A percentile compares a stretch with the other conserved stretches of the same genome.
These are phyloP conservation scores for Hypoxylon intermedium DNA, from an alignment of 495 filamentous ascomycete genomes.

Conservation along the genomic window DNA sequence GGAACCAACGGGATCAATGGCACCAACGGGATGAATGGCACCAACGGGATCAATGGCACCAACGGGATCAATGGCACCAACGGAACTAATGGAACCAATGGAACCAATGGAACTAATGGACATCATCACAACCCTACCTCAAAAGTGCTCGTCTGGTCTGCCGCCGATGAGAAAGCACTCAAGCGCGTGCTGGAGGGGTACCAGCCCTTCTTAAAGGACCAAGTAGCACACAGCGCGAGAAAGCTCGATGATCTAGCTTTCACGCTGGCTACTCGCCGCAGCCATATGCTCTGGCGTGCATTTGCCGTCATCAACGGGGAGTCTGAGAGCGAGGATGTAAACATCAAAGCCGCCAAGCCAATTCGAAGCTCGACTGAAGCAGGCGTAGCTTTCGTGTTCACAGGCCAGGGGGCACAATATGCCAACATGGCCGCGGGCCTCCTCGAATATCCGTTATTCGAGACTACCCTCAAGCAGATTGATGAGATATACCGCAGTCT, in stretches of 20 bases:
- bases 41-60: constrained; percentile 10
- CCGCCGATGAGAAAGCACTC: constrained; percentile 40
- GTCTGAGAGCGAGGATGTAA: constrained; percentile 1
- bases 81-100: constrained; percentile 9
- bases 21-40: neutral
- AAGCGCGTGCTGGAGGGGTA: constrained; percentile 29
- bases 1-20: constrained; percentile 9
- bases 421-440: constrained; percentile 57
- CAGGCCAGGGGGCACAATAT: constrained; percentile 57
- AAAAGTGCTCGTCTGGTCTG: constrained; percentile 41
- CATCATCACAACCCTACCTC: neutral
- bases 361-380: constrained; percentile 22
- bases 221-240: neutral
- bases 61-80: neutral
- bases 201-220: constrained; percentile 13
- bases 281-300: constrained; percentile 40
- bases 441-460: constrained; percentile 37
- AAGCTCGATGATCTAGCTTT: constrained; percentile 36
- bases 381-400: constrained; percentile 47
- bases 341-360: constrained; percentile 14
- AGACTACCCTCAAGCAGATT: constrained; percentile 26
- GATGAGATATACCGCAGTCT: constrained; percentile 33
- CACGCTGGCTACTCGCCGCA: constrained; percentile 40
- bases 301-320: constrained; percentile 34
- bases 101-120: constrained; percentile 2